Evolutionary conservation across 768 basidiomycete genomes (phyloP).

Genomic region (Aureoboletus auriporus): DNA sequence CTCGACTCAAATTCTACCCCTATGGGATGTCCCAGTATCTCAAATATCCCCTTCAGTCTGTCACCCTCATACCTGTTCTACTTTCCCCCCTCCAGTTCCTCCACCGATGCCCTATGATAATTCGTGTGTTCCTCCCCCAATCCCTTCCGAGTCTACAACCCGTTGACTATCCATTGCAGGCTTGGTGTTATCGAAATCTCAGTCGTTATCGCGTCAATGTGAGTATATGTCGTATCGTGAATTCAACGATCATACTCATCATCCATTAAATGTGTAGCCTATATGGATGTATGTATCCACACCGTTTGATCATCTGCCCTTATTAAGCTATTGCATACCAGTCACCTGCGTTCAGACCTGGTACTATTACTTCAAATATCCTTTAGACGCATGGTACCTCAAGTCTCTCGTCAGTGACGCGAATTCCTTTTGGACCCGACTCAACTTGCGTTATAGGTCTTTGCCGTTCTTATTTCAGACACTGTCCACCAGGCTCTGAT

Average conservation of each 20-base stretch:
- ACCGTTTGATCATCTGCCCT: background rate
- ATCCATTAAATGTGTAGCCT: slow-evolving; percentile 30
- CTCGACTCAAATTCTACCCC: too few relatives aligned
- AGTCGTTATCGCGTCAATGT: slow-evolving; percentile 45
- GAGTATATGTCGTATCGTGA: slow-evolving; percentile 18
- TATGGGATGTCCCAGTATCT: too few relatives aligned
- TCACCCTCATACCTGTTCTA: background rate
- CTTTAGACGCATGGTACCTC: slow-evolving; percentile 46
- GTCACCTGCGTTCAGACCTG: slow-evolving; percentile 54
- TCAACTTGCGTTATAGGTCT: slow-evolving; percentile 38
- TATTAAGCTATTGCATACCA: slow-evolving; percentile 16
- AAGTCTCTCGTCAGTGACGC: slow-evolving; percentile 39
- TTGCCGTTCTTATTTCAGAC: slow-evolving; percentile 45
- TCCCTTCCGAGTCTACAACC: background rate
- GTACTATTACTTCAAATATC: slow-evolving; percentile 49
- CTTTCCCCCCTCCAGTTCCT: background rate
- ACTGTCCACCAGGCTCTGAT: slow-evolving; percentile 52
- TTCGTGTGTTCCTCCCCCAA: slow-evolving; percentile 27
- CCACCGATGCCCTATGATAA: slow-evolving; percentile 24
- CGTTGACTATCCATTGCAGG: slow-evolving; percentile 24
- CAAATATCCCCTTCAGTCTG: background rate
- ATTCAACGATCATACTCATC: slow-evolving; percentile 3
- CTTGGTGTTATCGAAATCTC: slow-evolving; percentile 50
- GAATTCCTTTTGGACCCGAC: background rate
- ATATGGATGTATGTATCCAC: slow-evolving; percentile 42